Percentiles rank a stretch among this genome's conserved stretches.
Conservation (phyloP, 2,329 filamentous ascomycete genomes). For the Fusarium redolens region DNA sequence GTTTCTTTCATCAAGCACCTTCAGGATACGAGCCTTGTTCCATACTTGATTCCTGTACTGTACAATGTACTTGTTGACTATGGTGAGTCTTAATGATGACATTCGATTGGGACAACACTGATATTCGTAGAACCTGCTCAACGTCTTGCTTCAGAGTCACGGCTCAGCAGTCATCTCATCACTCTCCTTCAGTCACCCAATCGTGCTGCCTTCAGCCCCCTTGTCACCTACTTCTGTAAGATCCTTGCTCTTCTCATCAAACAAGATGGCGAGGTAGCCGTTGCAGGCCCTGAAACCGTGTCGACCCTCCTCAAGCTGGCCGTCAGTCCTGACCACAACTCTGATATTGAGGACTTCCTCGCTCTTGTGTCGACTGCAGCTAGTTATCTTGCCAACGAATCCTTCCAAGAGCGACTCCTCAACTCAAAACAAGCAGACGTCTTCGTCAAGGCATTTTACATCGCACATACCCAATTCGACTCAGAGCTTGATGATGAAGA, state of each 20-base stretch:
- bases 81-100: constrained; percentile 54
- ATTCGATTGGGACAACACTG: not conserved
- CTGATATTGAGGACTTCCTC: constrained; percentile 67
- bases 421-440: constrained; percentile 52
- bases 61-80: constrained; percentile 74
- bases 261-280: constrained; percentile 61
- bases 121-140: constrained; percentile 65
- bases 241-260: constrained; percentile 64
- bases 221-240: constrained; percentile 66
- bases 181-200: constrained; percentile 60
- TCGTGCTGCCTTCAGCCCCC: constrained; percentile 54
- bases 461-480: constrained; percentile 58
- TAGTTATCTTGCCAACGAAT: constrained; percentile 65
- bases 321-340: constrained; percentile 50
- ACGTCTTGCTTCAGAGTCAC: constrained; percentile 62
- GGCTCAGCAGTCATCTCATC: constrained; percentile 62
- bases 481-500: constrained; percentile 60
- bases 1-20: constrained; percentile 61
- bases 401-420: constrained; percentile 63
- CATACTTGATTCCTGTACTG: constrained; percentile 68
- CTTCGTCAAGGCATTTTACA: constrained; percentile 62
- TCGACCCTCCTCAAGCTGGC: constrained; percentile 63
- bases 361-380: constrained; percentile 63
- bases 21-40: constrained; percentile 58
- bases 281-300: constrained; percentile 60